Conservation (phyloP, 2,329 filamentous ascomycete genomes). For the Pseudogymnoascus sp. region DNA sequence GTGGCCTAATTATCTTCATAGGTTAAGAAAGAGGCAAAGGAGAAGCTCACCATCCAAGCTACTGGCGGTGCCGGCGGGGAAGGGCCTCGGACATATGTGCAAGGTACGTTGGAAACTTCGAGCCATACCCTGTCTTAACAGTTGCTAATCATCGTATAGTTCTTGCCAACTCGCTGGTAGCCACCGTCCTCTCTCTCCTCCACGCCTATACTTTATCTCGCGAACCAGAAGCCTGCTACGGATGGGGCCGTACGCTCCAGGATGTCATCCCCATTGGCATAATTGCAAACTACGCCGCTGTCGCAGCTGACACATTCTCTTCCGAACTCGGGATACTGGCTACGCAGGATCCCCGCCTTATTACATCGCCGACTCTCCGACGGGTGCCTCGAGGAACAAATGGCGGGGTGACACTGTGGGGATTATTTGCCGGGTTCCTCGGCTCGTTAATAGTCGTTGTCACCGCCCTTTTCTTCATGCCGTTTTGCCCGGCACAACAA, state of each 20-base stretch:
- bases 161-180: slow-evolving; percentile 77
- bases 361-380: slow-evolving; percentile 70
- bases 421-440: slow-evolving; percentile 63
- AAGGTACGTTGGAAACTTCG: slow-evolving; percentile 42
- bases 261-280: slow-evolving; percentile 46
- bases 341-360: slow-evolving; percentile 65
- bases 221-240: slow-evolving; percentile 38
- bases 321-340: slow-evolving; percentile 93
- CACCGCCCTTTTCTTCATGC: slow-evolving; percentile 55
- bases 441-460: slow-evolving; percentile 65
- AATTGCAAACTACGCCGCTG: slow-evolving; percentile 80
- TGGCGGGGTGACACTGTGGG: slow-evolving; percentile 74
- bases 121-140: neutral
- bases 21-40: slow-evolving; percentile 84
- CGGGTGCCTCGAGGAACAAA: slow-evolving; percentile 87
- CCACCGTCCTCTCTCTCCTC: slow-evolving; percentile 54
- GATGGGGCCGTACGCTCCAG: slow-evolving; percentile 54
- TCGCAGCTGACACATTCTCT: slow-evolving; percentile 87
- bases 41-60: slow-evolving; percentile 68
- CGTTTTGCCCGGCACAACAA: slow-evolving; percentile 45
- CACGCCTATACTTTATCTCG: slow-evolving; percentile 50
- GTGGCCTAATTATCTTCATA: slow-evolving; percentile 29
- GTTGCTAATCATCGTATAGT: slow-evolving; percentile 38
- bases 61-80: slow-evolving; percentile 69
- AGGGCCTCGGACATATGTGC: slow-evolving; percentile 72